Evolutionary conservation across 1,284 basidiomycete species (phyloP), one percentile per base, ranked within the genome.

Genomic region (Laetiporus sulphureus): DNA sequence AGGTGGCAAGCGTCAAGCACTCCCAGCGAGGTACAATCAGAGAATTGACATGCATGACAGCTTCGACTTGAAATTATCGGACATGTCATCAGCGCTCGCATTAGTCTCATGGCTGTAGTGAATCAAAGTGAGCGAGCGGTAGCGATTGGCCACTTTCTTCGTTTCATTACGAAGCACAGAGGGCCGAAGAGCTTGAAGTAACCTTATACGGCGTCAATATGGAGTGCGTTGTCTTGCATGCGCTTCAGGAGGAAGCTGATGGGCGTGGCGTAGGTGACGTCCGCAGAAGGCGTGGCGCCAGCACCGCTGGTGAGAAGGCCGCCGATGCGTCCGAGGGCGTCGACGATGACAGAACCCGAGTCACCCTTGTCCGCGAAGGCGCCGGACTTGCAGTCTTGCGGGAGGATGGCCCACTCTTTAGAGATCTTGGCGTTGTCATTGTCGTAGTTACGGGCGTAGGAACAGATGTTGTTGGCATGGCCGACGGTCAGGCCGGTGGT

Each of bases 251-350:
- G 25, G 45, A 58, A 59, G 42, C 44, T 44, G 41, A 55, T 54
- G 15, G 57, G 44, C 31, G 53, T 59, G 22, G 47, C 35, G 37
- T 43, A 59, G 18, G 58, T 52, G 35, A 42, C 24, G 47, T 60
- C 56, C 2, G 50, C 53, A 2, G 38, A 32, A 5, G 56, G 49
- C 13, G 45, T 47, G 37, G 36, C 38, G 20, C 54, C 53, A 15
- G 15, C 42, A 12, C 55, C 51, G 40, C 58, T 51, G 4, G 57
- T 58, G 50, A 61, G 51, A 4, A 61, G 12, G 25, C 58, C 58
- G n/a, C 21, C 19, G 38, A 60, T 36, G 5, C 52, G 23, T 15
- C 54, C 54, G 21, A 24, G 25, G 35, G 39, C 43, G 37, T 52
- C 52, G 38, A 51, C 32, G 40, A 63, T 49, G 16, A 41, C 46